Evolutionary conservation across 2,329 filamentous ascomycete genomes (phyloP).

Genomic region (Trichoderma oligosporum): DNA sequence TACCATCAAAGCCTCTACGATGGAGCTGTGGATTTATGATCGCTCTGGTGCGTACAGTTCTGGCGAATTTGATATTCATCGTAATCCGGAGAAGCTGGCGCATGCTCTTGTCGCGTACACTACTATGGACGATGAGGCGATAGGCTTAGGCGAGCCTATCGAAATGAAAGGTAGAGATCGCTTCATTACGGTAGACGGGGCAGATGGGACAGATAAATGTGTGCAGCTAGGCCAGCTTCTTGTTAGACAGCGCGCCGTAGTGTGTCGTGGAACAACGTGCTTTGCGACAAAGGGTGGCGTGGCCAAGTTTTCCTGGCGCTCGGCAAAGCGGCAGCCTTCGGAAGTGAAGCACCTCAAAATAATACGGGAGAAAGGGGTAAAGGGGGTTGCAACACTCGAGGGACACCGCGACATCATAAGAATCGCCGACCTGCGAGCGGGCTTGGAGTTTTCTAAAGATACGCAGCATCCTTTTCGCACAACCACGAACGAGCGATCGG

Average conservation of each 20-base stretch:
- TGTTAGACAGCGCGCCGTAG: no score
- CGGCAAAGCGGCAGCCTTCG: background rate
- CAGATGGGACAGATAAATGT: no score
- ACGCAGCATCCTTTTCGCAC: no score
- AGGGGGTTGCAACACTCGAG: conserved; percentile 21
- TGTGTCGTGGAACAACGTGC: conserved; percentile 22
- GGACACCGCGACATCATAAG: no score
- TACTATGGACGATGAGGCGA: conserved; percentile 21
- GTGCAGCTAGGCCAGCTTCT: no score
- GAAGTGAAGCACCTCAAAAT: conserved; percentile 23
- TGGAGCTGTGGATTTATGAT: conserved; percentile 27
- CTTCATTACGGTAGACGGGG: conserved; percentile 21
- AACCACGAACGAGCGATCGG: no score
- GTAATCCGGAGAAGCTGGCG: conserved; percentile 21
- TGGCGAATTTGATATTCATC: conserved; percentile 21
- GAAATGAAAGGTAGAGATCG: background rate
- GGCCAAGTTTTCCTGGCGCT: conserved; percentile 22
- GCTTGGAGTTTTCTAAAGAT: no score
- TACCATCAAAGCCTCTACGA: conserved; percentile 11
- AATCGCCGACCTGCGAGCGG: no score
- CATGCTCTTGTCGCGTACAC: conserved; percentile 23
- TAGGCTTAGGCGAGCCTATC: conserved; percentile 20
- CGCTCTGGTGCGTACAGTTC: conserved; percentile 23
- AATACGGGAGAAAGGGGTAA: conserved; percentile 19
- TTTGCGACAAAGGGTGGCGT: conserved; percentile 17